These are phyloP conservation scores for Leishmania arabica DNA, from an alignment of 208 protist species.

Conservation along the genomic window DNA sequence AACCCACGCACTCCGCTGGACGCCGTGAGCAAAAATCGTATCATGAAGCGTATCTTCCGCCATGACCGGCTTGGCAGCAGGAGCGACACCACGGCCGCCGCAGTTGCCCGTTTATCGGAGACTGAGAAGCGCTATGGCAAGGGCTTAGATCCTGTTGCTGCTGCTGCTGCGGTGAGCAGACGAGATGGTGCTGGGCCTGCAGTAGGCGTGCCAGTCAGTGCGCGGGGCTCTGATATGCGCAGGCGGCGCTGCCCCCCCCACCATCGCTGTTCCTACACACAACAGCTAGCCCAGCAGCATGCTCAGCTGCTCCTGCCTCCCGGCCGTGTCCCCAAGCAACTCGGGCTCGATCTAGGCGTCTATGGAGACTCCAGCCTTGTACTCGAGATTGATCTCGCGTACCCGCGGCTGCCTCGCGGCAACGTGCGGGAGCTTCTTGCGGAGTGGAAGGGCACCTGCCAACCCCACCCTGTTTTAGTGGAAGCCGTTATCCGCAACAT, in stretches of 20 bases:
- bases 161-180: not conserved
- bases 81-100: not conserved
- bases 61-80: conserved; percentile 14
- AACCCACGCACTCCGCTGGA: conserved; percentile 28
- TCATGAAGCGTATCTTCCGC: conserved; percentile 29
- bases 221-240: not conserved
- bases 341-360: conserved; percentile 22
- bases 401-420: conserved; percentile 54
- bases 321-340: conserved; percentile 7
- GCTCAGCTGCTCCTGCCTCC: not conserved
- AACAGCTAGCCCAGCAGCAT: not conserved
- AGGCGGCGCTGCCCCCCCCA: not conserved
- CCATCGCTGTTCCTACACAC: not conserved
- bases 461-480: conserved; percentile 43
- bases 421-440: conserved; percentile 52
- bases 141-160: not conserved
- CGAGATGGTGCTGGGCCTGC: not conserved
- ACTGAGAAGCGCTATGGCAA: not conserved
- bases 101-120: not conserved
- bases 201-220: not conserved
- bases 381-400: conserved; percentile 45
- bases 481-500: conserved; percentile 75
- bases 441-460: conserved; percentile 32
- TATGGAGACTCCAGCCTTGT: conserved; percentile 30
- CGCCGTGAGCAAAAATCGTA: conserved; percentile 31